Evolutionary conservation across 257 asterid genomes (phyloP).

Genomic region (Solanum stenotomum): DNA sequence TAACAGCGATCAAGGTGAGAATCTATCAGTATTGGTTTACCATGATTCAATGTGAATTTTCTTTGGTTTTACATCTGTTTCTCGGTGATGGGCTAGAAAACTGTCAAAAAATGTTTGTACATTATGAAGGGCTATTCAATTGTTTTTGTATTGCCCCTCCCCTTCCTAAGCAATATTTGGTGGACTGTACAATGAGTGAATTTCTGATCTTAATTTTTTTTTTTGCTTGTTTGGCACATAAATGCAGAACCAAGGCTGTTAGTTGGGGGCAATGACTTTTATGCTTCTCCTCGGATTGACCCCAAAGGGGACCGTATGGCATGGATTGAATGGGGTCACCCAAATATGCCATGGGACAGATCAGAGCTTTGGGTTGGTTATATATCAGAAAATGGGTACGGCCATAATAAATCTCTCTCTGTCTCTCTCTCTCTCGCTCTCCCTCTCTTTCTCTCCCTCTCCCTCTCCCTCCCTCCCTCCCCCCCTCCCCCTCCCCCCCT

Average conservation of each 20-base stretch:
- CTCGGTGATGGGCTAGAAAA: neutral
- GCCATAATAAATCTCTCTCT: neutral
- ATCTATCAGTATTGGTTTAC: neutral
- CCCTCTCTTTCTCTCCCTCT: accelerated
- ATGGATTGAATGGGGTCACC: constrained; percentile 97
- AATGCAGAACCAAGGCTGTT: constrained; percentile 66
- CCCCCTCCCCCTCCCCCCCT: accelerated
- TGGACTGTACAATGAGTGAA: neutral
- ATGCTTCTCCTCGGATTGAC: constrained; percentile 92
- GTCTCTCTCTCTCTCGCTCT: too few species aligned
- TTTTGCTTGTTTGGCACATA: neutral
- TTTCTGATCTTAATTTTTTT: neutral
- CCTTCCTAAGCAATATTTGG: neutral
- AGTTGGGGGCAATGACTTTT: constrained; percentile 73
- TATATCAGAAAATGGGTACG: constrained; percentile 75
- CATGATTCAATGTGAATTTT: neutral
- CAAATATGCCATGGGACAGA: constrained; percentile 98
- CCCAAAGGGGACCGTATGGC: constrained; percentile 75
- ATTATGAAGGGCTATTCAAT: neutral
- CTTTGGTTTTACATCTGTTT: neutral
- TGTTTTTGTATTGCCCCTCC: neutral
- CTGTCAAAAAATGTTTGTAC: neutral
- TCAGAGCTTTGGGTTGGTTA: constrained; percentile 98
- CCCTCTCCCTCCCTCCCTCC: accelerated
- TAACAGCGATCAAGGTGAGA: constrained; percentile 44